Percentiles rank a stretch among this genome's conserved stretches.
phyloP scores from a whole-genome alignment of 106 monocot genomes.

The Dioscorea zingiberensis region DNA sequence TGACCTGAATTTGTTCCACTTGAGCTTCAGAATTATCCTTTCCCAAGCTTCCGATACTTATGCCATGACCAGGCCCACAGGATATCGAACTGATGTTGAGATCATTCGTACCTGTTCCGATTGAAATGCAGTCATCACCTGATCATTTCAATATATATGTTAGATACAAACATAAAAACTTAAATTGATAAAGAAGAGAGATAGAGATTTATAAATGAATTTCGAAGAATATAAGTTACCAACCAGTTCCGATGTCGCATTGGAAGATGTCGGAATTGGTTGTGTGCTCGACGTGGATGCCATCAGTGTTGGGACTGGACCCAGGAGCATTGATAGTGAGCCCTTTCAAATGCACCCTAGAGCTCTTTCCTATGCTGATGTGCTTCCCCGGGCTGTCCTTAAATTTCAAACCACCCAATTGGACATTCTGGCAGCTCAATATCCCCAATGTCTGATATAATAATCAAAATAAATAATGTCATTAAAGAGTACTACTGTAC shows the following conservation, averaged over 20 bases:
- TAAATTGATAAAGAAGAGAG: no score
- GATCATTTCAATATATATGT: neutral
- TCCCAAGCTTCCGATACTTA: constrained; percentile 38
- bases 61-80: constrained; percentile 31
- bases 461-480: neutral
- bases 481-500: no score
- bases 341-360: neutral
- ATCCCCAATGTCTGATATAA: neutral
- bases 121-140: constrained; percentile 27
- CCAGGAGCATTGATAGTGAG: constrained; percentile 5
- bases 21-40: neutral
- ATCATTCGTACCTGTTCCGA: neutral
- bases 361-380: neutral
- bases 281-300: constrained; percentile 6
- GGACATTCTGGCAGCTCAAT: neutral
- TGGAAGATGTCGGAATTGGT: no score
- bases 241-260: neutral
- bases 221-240: neutral
- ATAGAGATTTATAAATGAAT: no score
- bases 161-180: no score
- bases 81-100: neutral
- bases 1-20: constrained; percentile 15
- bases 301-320: constrained; percentile 21
- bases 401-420: neutral
- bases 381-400: constrained; percentile 1